Base-by-base conservation (phyloP, 257 asterid genomes). In the Solanum commersonii region DNA sequence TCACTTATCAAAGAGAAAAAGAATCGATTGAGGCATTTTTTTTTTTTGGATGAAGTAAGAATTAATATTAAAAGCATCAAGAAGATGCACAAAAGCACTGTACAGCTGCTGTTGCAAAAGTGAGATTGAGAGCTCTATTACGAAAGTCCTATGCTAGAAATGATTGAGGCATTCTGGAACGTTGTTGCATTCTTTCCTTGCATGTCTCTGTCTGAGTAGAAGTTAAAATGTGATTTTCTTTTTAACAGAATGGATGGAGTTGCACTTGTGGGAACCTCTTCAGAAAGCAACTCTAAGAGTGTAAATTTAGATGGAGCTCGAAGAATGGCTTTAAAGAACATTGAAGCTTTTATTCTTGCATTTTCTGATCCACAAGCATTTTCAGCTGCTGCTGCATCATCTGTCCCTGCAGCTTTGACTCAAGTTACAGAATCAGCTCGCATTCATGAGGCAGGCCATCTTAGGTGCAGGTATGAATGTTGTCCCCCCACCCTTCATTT, bases 371-470 rank as follows among this genome's bases (percentile, higher is more conserved):
- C 92, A 23, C 95, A 94, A 87, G 94, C 96, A 29, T 94, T 95
- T 90, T 88, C 95, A 85, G 91, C 96, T 88, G 98, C 98, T 87
- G 94, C 96, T 56, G 90, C 94, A 40, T 94, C 98, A 73, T 92
- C 94, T 3, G 90, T 94, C 87, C 95, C 96, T 81, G 93, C 98
- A 56, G 93, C 95, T 83, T 84, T 95, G 87, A 25, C 91, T 44
- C 98, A 94, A 92, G 94, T 95, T 25, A 93, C 96, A 10, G 98
- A 95, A 89, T 88, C 94, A 27, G 95, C 95, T 44, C 94, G 95
- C n/a, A 95, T 95, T 89, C 95, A 91, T 86, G 98, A 95, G 92
- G 98, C 96, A 0, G 96, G 96, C 78, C 98, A 94, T 93, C 96
- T 95, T 27, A 93, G 98, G 93, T 95, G 98, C 98, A 95, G 98